A percentile compares a stretch with the other conserved stretches of the same genome.
Conservation (phyloP, 2,329 filamentous ascomycete genomes). For the Fusarium domesticum region DNA sequence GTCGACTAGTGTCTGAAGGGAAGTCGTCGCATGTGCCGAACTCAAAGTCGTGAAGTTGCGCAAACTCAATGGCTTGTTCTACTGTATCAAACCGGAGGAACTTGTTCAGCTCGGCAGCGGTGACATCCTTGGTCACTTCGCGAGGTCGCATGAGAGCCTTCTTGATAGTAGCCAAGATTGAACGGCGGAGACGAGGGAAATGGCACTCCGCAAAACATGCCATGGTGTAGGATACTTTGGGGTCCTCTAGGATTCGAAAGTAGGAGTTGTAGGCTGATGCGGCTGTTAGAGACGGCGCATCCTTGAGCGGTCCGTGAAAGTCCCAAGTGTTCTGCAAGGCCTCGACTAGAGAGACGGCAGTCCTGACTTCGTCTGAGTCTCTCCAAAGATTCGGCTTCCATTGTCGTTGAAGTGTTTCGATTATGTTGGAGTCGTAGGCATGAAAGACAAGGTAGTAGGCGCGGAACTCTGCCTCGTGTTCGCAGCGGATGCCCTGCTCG, state of each 20-base stretch:
- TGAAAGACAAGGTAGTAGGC: slow-evolving; percentile 64
- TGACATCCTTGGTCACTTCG: slow-evolving; percentile 58
- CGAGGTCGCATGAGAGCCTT: slow-evolving; percentile 55
- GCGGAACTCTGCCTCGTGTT: slow-evolving; percentile 64
- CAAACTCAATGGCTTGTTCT: slow-evolving; percentile 63
- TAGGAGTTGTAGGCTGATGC: slow-evolving; percentile 52
- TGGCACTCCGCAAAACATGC: slow-evolving; percentile 68
- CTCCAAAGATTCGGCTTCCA: slow-evolving; percentile 56
- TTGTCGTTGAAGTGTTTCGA: slow-evolving; percentile 51
- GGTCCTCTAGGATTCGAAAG: slow-evolving; percentile 58
- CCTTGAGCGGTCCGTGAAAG: slow-evolving; percentile 55
- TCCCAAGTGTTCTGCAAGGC: slow-evolving; percentile 57
- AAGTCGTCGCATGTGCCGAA: slow-evolving; percentile 42
- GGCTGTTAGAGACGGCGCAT: slow-evolving; percentile 47
- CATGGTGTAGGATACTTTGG: slow-evolving; percentile 63
- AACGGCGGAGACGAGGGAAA: slow-evolving; percentile 58
- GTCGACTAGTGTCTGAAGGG: slow-evolving; percentile 35
- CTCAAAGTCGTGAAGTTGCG: slow-evolving; percentile 53
- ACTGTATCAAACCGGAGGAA: slow-evolving; percentile 66
- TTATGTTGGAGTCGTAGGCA: slow-evolving; percentile 55
- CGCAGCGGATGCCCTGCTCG: slow-evolving; percentile 54
- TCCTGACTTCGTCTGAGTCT: slow-evolving; percentile 57
- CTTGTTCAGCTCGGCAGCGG: slow-evolving; percentile 52
- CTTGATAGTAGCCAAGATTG: slow-evolving; percentile 54
- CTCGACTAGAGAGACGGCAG: slow-evolving; percentile 59